Conservation (phyloP, 1,284 basidiomycete species). For the Ceratobasidium sp. region DNA sequence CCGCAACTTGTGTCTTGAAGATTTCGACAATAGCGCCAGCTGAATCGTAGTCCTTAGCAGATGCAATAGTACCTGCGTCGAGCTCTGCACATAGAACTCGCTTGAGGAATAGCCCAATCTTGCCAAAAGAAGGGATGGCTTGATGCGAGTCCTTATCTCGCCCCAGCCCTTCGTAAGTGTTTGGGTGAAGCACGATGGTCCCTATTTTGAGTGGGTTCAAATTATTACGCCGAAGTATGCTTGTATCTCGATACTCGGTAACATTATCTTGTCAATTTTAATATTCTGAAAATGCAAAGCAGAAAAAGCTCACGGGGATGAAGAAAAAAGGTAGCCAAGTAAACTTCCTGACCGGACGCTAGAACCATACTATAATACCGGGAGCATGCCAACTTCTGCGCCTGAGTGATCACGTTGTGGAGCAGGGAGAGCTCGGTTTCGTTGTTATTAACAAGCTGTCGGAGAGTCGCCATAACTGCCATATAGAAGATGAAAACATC, state of each 20-base stretch:
- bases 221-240: not conserved
- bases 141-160: constrained; percentile 9
- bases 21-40: not conserved
- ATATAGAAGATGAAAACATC: constrained; percentile 42
- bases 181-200: not conserved
- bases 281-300: not conserved
- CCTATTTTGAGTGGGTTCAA: not conserved
- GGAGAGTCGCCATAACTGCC: constrained; percentile 24
- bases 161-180: not conserved
- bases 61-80: constrained; percentile 3
- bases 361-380: constrained; percentile 40
- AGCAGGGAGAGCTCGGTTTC: constrained; percentile 21
- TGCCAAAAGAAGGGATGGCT: constrained; percentile 11
- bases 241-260: not conserved
- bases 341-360: constrained; percentile 23
- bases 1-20: constrained; percentile 31
- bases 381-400: not conserved
- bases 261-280: not conserved
- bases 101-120: constrained; percentile 33
- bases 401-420: not conserved
- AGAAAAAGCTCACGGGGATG: constrained; percentile 27
- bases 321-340: constrained; percentile 38
- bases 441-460: constrained; percentile 29
- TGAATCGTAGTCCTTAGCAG: not conserved
- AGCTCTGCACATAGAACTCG: constrained; percentile 18